Evolutionary conservation across 2,329 filamentous ascomycete genomes (phyloP).

Genomic region (Ophiostoma novo-ulmi): DNA sequence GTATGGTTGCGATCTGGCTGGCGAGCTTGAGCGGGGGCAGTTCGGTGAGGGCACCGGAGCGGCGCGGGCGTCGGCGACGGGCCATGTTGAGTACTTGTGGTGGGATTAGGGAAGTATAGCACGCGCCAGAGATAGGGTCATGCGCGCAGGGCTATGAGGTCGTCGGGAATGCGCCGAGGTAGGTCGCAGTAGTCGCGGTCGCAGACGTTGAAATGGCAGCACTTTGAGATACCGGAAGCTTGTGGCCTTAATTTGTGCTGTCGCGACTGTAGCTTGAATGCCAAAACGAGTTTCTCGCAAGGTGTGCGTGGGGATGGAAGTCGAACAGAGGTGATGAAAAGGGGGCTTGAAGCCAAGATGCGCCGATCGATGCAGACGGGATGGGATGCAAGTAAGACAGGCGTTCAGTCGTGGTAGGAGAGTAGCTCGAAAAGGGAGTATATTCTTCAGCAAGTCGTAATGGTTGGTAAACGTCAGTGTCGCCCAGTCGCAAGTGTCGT

Average conservation of each 20-base stretch:
- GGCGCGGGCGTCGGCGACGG: slow-evolving; percentile 36
- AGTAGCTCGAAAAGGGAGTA: not conserved
- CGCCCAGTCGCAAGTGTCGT: not conserved
- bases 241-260: too few relatives aligned
- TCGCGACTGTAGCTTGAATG: not conserved
- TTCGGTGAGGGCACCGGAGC: slow-evolving; percentile 55
- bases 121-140: not conserved
- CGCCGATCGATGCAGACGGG: slow-evolving; percentile 2
- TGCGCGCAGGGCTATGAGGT: not conserved
- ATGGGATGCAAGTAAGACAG: not conserved
- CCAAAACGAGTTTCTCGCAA: not conserved
- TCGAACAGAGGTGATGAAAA: not conserved
- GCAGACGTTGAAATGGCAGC: not conserved
- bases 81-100: slow-evolving; percentile 13
- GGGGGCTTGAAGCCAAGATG: slow-evolving; percentile 7
- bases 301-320: not conserved
- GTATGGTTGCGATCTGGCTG: slow-evolving; percentile 53
- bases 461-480: not conserved
- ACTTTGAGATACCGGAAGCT: not conserved
- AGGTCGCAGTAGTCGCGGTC: not conserved
- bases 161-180: not conserved
- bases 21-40: slow-evolving; percentile 58
- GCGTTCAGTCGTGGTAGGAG: not conserved
- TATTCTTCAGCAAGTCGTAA: not conserved
- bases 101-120: not conserved